Evolutionary conservation across 352 stramenopile genomes (phyloP).

Genomic region (Phytophthora pinifolia): DNA sequence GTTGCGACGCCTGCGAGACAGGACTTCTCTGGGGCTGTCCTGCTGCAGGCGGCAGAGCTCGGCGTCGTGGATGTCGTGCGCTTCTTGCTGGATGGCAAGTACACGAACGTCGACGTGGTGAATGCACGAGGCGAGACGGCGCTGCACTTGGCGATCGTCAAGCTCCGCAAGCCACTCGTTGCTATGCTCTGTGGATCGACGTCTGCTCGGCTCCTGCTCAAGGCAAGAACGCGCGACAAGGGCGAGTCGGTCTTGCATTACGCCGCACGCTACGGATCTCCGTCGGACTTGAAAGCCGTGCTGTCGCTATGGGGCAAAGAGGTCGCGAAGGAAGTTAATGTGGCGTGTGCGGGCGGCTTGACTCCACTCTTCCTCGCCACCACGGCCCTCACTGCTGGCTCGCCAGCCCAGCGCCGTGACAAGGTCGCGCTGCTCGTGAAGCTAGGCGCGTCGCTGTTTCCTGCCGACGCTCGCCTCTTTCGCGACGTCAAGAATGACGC

Average conservation of each 20-base stretch:
- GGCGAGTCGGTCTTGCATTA: conserved; percentile 36
- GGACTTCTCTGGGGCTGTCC: conserved; percentile 26
- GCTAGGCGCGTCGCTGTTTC: conserved; percentile 21
- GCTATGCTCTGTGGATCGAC: conserved; percentile 22
- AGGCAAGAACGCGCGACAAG: conserved; percentile 22
- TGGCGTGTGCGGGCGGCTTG: conserved; percentile 17
- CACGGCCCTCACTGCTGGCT: conserved; percentile 19
- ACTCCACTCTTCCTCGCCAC: conserved; percentile 31
- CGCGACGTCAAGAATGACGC: conserved; percentile 17
- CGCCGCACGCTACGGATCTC: conserved; percentile 28
- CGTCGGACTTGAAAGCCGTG: conserved; percentile 19
- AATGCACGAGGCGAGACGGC: conserved; percentile 36
- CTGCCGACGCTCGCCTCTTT: conserved; percentile 14
- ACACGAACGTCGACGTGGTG: conserved; percentile 26
- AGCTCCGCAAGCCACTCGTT: conserved; percentile 23
- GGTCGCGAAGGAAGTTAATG: conserved; percentile 17
- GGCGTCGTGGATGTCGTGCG: conserved; percentile 27
- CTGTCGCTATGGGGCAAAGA: conserved; percentile 17
- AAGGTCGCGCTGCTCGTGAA: conserved; percentile 26
- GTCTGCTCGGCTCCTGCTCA: conserved; percentile 16
- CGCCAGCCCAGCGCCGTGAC: conserved; percentile 15
- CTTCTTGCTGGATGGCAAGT: conserved; percentile 27
- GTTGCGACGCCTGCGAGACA: conserved; percentile 19
- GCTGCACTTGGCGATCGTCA: conserved; percentile 36
- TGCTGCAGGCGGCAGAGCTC: conserved; percentile 32